A percentile compares a stretch with the other conserved stretches of the same genome.
phyloP scores from a whole-genome alignment of 495 filamentous ascomycete genomes.

The Penicillium canescens region DNA sequence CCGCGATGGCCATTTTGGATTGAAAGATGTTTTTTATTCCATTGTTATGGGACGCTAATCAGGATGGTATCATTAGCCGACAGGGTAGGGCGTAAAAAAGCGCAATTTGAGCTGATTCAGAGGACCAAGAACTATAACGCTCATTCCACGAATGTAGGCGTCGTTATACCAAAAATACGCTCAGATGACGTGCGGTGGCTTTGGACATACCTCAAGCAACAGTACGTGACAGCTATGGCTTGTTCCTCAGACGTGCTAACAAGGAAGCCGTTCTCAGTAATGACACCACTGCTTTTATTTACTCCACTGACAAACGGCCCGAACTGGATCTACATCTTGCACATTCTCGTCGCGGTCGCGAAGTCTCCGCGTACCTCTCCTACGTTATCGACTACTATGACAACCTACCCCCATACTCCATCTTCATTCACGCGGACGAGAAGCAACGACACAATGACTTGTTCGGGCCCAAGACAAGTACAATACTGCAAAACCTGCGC shows the following conservation, averaged over 20 bases:
- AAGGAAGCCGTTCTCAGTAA: not conserved
- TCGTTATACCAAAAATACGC: slow-evolving; percentile 3
- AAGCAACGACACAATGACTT: slow-evolving; percentile 50
- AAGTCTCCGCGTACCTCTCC: slow-evolving; percentile 42
- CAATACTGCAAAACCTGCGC: slow-evolving; percentile 31
- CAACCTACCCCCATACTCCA: slow-evolving; percentile 33
- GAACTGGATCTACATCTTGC: slow-evolving; percentile 31
- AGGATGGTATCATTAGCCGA: not conserved
- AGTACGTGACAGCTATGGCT: not conserved
- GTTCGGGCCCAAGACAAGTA: slow-evolving; percentile 32
- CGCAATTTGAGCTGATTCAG: not conserved
- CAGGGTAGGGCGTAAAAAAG: not conserved
- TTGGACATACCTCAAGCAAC: not conserved
- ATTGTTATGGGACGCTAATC: not conserved
- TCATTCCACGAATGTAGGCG: not conserved
- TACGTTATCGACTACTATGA: slow-evolving; percentile 42
- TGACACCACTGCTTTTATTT: slow-evolving; percentile 36
- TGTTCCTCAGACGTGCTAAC: not conserved
- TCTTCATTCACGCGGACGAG: slow-evolving; percentile 42
- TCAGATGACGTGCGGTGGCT: slow-evolving; percentile 6
- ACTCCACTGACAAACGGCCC: slow-evolving; percentile 32
- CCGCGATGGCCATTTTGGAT: no score
- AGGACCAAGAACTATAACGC: not conserved
- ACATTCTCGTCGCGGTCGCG: slow-evolving; percentile 36
- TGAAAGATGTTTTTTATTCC: not conserved